phyloP scores from a whole-genome alignment of 208 protist species.

The Trypanosoma brucei region DNA sequence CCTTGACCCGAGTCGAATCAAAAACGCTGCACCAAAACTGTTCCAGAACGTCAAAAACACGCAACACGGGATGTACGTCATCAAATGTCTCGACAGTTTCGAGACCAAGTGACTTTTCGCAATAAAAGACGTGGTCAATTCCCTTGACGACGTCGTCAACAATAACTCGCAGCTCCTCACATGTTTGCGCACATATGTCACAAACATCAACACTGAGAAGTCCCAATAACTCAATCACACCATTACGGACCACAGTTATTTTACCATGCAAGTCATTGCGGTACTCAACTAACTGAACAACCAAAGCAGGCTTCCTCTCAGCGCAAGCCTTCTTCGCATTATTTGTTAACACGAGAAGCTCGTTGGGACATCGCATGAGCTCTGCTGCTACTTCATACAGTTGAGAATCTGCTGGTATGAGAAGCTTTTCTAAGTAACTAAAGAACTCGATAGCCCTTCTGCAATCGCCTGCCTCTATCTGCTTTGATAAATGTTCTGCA shows the following conservation, averaged over 20 bases:
- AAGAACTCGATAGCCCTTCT: slow-evolving; percentile 44
- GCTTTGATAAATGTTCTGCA: slow-evolving; percentile 34
- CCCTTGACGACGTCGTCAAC: slow-evolving; percentile 42
- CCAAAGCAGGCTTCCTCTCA: slow-evolving; percentile 47
- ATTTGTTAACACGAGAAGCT: slow-evolving; percentile 25
- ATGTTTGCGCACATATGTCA: slow-evolving; percentile 85
- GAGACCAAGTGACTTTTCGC: slow-evolving; percentile 47
- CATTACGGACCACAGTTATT: slow-evolving; percentile 59
- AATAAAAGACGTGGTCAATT: slow-evolving; percentile 53
- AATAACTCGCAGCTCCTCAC: slow-evolving; percentile 64
- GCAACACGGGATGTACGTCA: slow-evolving; percentile 45
- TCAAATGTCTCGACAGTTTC: slow-evolving; percentile 51
- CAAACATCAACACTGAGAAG: slow-evolving; percentile 83
- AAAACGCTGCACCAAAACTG: slow-evolving; percentile 79
- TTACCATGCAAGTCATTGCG: slow-evolving; percentile 39
- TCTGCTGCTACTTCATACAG: slow-evolving; percentile 51
- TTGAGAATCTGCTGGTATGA: slow-evolving; percentile 49
- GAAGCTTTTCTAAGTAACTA: slow-evolving; percentile 58
- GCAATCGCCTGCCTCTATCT: slow-evolving; percentile 41
- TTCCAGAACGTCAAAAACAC: slow-evolving; percentile 76
- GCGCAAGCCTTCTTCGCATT: slow-evolving; percentile 31
- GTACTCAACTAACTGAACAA: slow-evolving; percentile 44
- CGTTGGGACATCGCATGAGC: slow-evolving; percentile 59
- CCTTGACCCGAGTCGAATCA: slow-evolving; percentile 46
- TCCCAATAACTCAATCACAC: slow-evolving; percentile 75